Evolutionary conservation across 495 filamentous ascomycete species (phyloP), one percentile per base, ranked within the genome.

Genomic region (Hypoxylon lenormandii): DNA sequence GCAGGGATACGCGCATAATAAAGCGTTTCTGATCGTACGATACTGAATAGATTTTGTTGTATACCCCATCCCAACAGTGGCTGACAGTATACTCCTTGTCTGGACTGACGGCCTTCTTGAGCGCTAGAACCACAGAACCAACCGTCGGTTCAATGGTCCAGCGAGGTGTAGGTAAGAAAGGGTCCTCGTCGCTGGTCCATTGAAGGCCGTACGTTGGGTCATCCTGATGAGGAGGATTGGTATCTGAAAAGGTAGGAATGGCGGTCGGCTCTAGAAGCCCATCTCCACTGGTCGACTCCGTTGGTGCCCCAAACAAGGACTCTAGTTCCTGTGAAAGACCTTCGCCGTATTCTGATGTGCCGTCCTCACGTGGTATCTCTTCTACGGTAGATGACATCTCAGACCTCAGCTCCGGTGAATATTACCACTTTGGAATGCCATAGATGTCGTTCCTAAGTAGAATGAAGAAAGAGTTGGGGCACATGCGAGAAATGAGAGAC

Each of bases 1-100:
- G 87, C n/a, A 88, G 72, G 0, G 76, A 78, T 2, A 87, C 74
- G 10, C 86, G 84, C 73, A 88, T 76, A 26, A 88, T 57, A 51
- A 78, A 76, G 3, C 55, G 52, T n/a, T 73, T 67, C 7, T 37
- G 49, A 7, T 42, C 49, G 12, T 66, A 71, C n/a, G 58, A 50
- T 26, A 83, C 74, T 1, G 55, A 60, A 30, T 82, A 84, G 2
- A 82, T 52, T 61, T 75, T 80, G 74, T 68, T 79, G 45, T 64
- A 78, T 19, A 64, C 48, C 7, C 79, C 79, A 12, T 74, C 50
- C 46, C 69, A 68, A 11, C 55, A 21, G 7, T 69, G 40, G 8
- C 33, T 15, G 7, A 76, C 64, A 5, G 5, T 11, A 36, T 66
- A 74, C 10, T 69, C 43, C 30, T 61, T 55, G 5, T 42, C 1